Base-by-base conservation (phyloP, 495 filamentous ascomycete species). In the Sabuloglossum arenarium region DNA sequence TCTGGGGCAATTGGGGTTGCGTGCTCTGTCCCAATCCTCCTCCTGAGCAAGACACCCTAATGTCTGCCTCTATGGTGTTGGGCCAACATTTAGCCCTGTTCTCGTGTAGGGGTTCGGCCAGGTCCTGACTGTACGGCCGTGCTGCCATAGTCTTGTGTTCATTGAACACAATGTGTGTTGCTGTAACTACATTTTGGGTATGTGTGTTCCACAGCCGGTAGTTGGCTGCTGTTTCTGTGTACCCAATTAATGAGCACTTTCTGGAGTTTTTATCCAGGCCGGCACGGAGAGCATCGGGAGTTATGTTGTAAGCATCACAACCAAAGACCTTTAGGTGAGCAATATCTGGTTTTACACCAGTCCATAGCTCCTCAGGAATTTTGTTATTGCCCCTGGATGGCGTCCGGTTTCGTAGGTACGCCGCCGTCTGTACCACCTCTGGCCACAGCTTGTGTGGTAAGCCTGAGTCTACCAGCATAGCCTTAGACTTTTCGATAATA, bases 311-410 rank as follows among this genome's bases (percentile, higher is more conserved):
- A 10, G 23, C 50, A 28, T 34, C 14, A 11, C 50, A 53, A 21
- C 53, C 53, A 25, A 55, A 55, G 19, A n/a, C 34, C 21, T n/a
- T 54, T 14, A 55, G 11, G 34, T 55, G 34, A 25, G 53, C 28
- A 4, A 53, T 19, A 43, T 55, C 21, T 24, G 53, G 53, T 14
- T 43, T 55, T 6, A 3, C 51, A 16, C 24, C 53, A 3, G 16
- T 28, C 25, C 34, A 30, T 16, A 34, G 21, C 34, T 28, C 34
- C 30, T 32, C 21, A 53, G 28, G 53, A 29, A 16, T 30, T 53
- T 34, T 4, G 5, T 43, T 3, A 1, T 55, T 54, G 16, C 14
- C 29, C n/a, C 30, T 3, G 1, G 11, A 1, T 1, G 53, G 53
- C 2, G 53, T 21, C 11, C 53, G 21, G n/a, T 55, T 55, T 16